phyloP scores from a whole-genome alignment of 2,329 filamentous ascomycete genomes.

The Fusarium dlaminii region DNA sequence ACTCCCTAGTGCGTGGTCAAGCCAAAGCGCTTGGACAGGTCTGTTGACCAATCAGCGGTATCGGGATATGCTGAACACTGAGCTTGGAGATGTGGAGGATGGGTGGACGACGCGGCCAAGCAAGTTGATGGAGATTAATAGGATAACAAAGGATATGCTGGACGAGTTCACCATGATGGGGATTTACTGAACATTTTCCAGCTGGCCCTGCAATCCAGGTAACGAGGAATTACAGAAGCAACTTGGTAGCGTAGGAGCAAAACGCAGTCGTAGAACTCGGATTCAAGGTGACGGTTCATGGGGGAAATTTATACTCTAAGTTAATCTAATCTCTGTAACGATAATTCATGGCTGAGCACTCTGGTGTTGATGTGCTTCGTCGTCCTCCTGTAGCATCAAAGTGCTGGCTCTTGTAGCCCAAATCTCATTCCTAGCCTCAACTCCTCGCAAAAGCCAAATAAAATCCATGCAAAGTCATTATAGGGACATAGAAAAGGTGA shows the following conservation, averaged over 20 bases:
- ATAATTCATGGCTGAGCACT: neutral
- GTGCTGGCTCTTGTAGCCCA: neutral
- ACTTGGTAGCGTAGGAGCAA: neutral
- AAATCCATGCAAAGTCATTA: slow-evolving; percentile 5
- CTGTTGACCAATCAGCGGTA: slow-evolving; percentile 32
- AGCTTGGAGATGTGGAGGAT: slow-evolving; percentile 38
- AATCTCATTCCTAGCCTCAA: slow-evolving; percentile 5
- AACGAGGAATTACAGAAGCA: neutral
- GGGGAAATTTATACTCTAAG: slow-evolving; percentile 30
- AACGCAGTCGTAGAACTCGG: neutral
- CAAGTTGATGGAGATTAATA: slow-evolving; percentile 32
- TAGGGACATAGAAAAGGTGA: slow-evolving; percentile 38
- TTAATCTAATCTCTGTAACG: slow-evolving; percentile 21
- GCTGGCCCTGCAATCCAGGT: neutral
- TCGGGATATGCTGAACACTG: slow-evolving; percentile 39
- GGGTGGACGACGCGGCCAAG: slow-evolving; percentile 36
- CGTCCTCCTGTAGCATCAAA: neutral
- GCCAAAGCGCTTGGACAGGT: slow-evolving; percentile 40
- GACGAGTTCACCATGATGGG: slow-evolving; percentile 39
- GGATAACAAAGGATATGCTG: slow-evolving; percentile 31
- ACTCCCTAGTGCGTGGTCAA: slow-evolving; percentile 34
- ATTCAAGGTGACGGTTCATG: neutral
- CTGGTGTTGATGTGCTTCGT: neutral
- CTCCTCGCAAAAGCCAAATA: slow-evolving; percentile 9
- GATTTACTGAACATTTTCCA: slow-evolving; percentile 11